Evolutionary conservation across 2,329 filamentous ascomycete species (phyloP).

Genomic region (Trichoderma koningii): DNA sequence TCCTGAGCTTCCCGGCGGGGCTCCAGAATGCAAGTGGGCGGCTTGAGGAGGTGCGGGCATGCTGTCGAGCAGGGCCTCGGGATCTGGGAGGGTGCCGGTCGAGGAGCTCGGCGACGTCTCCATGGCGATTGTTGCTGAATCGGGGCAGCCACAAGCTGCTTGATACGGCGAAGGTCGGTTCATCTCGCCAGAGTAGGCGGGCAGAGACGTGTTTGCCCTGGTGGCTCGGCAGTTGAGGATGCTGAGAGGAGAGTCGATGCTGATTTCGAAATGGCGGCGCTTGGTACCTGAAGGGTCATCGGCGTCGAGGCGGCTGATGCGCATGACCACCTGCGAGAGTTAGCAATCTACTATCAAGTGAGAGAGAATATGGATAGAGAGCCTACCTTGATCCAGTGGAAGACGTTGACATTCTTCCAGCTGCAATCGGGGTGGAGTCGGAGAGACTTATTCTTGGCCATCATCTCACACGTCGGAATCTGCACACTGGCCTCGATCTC

Average conservation of each 20-base stretch:
- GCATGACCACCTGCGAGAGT: conserved; percentile 75
- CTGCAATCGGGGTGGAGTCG: conserved; percentile 87
- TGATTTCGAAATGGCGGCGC: conserved; percentile 90
- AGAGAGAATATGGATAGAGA: background rate
- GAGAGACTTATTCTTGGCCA: conserved; percentile 68
- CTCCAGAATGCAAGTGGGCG: conserved; percentile 49
- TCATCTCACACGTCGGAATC: conserved; percentile 83
- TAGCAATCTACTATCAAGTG: conserved; percentile 9
- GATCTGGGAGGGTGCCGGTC: conserved; percentile 48
- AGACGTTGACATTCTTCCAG: conserved; percentile 90
- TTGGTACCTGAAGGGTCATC: conserved; percentile 71
- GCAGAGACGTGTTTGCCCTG: conserved; percentile 82
- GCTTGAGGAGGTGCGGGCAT: conserved; percentile 57
- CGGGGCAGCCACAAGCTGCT: conserved; percentile 56
- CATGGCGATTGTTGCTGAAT: conserved; percentile 53
- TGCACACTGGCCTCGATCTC: conserved; percentile 95
- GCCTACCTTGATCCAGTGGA: conserved; percentile 92
- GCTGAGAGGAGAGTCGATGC: conserved; percentile 92
- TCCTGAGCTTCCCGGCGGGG: conserved; percentile 34
- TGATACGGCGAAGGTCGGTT: conserved; percentile 50
- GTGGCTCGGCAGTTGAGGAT: conserved; percentile 93
- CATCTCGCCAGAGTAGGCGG: conserved; percentile 67
- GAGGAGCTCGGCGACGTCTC: conserved; percentile 71
- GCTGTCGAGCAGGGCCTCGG: conserved; percentile 40
- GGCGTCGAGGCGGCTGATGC: conserved; percentile 80